phyloP scores from a whole-genome alignment of 1,284 basidiomycete species.

The Tilletia caries region DNA sequence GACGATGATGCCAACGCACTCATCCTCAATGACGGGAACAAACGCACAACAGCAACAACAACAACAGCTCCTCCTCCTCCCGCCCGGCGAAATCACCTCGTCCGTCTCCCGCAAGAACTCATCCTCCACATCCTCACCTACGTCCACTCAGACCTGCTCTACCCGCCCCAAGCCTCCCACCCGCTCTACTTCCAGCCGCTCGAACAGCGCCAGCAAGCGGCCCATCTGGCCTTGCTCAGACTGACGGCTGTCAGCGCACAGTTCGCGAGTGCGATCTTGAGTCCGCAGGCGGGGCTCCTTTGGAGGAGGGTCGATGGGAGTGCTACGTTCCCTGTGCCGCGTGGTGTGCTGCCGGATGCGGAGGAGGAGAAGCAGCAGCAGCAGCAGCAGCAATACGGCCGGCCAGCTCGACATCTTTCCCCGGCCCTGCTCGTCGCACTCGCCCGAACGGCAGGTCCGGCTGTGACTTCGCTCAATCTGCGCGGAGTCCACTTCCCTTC shows the following conservation, averaged over 20 bases:
- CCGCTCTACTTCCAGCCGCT: not conserved
- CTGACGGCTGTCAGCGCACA: not conserved
- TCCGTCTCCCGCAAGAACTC: not conserved
- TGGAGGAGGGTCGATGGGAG: not conserved
- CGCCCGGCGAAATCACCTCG: not conserved
- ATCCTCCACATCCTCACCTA: slow-evolving; percentile 1
- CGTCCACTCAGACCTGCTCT: not conserved
- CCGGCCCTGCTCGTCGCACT: not conserved
- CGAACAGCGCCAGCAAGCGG: not conserved
- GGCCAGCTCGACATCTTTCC: not conserved
- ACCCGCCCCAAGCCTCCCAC: not conserved
- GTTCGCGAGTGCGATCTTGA: not conserved
- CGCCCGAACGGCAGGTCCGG: not conserved
- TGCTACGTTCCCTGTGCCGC: not conserved
- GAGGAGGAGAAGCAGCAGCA: not conserved
- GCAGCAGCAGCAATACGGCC: not conserved
- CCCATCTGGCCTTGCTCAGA: not conserved
- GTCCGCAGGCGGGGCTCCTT: not conserved
- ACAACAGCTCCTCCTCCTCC: not conserved
- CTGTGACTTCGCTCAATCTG: not conserved
- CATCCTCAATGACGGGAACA: not conserved
- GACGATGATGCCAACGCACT: not conserved
- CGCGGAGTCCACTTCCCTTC: not conserved
- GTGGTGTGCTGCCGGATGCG: not conserved
- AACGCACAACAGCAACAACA: too few species aligned